Evolutionary conservation across 2,329 filamentous ascomycete genomes (phyloP), one percentile per base, ranked within the genome.

Genomic region (Trichoderma sp.): DNA sequence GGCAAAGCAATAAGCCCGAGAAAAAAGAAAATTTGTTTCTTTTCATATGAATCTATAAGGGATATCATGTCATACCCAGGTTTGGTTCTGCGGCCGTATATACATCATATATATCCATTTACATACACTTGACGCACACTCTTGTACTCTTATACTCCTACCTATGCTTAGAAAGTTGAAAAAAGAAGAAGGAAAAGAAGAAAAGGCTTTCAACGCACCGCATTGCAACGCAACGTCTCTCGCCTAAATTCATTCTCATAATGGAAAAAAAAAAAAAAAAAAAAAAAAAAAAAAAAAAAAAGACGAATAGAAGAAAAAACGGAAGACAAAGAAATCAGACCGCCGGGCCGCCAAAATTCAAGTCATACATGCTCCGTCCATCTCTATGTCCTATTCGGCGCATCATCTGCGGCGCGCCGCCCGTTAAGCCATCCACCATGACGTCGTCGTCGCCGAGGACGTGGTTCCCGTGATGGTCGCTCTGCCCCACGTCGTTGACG

Each of bases 301-400:
- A 26, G 26, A 26, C 4, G 26, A 26, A 26, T 4, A 26, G 26
- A 26, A 4, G 4, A 26, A 26, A 26, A 26, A 26, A n/a, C n/a
- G n/a, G 11, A 8, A 26, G 52, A n/a, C 34, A 49, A 34, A 56
- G 11, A 8, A 2, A 34, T 68, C 37, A 74, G 5, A 72, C 72
- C 8, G 69, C 70, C 30, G 54, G 52, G n/a, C 39, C 58, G 10
- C 72, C 77, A 69, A 79, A 78, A 4, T 63, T 73, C 58, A 75
- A 75, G 69, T 77, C 76, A 64, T 78, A 78, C 49, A 77, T 59
- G 11, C 68, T 70, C 65, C 73, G 39, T 11, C 51, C 70, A 7
- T 75, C 76, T 58, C 75, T 75, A 21, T 72, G 71, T 3, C 69
- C 49, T 71, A 34, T 43, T 32, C 66, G 73, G 30, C 74, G 70